phyloP scores from a whole-genome alignment of 2,329 filamentous ascomycete species.

The Microcyclospora tardicrescens region DNA sequence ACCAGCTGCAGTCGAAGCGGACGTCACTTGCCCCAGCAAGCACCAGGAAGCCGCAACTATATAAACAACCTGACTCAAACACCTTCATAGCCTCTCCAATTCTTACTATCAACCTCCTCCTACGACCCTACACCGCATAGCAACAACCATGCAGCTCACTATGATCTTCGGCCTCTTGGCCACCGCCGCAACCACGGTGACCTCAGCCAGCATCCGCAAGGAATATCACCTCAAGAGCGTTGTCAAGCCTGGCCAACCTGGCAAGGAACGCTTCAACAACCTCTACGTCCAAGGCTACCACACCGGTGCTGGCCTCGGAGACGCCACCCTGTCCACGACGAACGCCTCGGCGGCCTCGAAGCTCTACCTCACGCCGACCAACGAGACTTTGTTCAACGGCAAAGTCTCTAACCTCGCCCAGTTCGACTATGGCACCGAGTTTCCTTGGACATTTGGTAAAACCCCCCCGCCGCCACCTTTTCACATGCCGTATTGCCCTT shows the following conservation, averaged over 20 bases:
- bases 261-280: slow-evolving; percentile 13
- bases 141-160: slow-evolving; percentile 9
- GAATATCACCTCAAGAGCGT: slow-evolving; percentile 19
- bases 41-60: no score
- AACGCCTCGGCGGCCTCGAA: slow-evolving; percentile 6
- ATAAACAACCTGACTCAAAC: no score
- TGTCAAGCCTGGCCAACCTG: slow-evolving; percentile 11
- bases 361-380: slow-evolving; percentile 17
- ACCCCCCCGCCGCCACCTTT: background rate
- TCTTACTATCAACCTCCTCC: background rate
- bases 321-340: slow-evolving; percentile 14
- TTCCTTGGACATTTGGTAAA: slow-evolving; percentile 13
- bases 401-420: slow-evolving; percentile 12
- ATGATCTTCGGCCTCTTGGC: slow-evolving; percentile 8
- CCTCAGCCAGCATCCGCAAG: slow-evolving; percentile 13
- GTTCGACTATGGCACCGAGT: slow-evolving; percentile 20
- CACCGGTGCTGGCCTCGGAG: slow-evolving; percentile 18
- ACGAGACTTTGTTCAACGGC: slow-evolving; percentile 7
- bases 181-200: slow-evolving; percentile 8
- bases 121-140: background rate
- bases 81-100: no score
- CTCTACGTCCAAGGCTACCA: slow-evolving; percentile 19
- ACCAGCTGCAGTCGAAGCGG: no score
- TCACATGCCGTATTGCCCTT: background rate
- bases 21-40: no score